phyloP scores from a whole-genome alignment of 768 basidiomycete species.

The Lactarius evosmus region DNA sequence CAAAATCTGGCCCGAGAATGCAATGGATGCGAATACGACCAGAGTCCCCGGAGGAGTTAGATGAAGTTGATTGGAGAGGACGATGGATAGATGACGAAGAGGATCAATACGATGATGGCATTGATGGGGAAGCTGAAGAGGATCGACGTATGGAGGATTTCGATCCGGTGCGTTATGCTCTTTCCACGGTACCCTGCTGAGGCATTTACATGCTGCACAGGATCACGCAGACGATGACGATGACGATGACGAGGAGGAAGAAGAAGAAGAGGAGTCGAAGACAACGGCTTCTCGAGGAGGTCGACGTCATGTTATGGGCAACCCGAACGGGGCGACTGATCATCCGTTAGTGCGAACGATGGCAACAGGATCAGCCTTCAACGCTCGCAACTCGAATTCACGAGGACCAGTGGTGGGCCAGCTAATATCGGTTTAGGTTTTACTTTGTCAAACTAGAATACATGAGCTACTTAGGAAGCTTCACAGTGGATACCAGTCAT shows the following conservation, averaged over 20 bases:
- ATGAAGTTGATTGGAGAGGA: constrained; percentile 87
- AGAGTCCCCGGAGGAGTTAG: constrained; percentile 72
- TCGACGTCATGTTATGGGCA: constrained; percentile 24
- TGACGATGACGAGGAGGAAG: constrained; percentile 52
- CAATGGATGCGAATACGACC: constrained; percentile 92
- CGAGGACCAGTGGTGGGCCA: constrained; percentile 21
- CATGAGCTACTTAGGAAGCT: constrained; percentile 12
- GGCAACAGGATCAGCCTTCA: constrained; percentile 17
- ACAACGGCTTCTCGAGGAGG: constrained; percentile 25
- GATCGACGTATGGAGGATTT: constrained; percentile 86
- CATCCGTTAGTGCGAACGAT: constrained; percentile 20
- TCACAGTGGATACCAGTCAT: constrained; percentile 22
- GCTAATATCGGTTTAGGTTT: constrained; percentile 22
- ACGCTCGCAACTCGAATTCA: constrained; percentile 6
- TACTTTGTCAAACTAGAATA: constrained; percentile 17
- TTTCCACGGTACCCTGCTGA: constrained; percentile 4
- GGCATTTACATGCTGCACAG: constrained; percentile 22
- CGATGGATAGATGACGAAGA: constrained; percentile 83
- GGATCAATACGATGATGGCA: constrained; percentile 58
- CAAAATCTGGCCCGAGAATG: constrained; percentile 95
- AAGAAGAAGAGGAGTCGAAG: constrained; percentile 43
- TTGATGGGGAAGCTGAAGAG: constrained; percentile 40
- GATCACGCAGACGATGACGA: constrained; percentile 46
- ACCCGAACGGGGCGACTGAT: constrained; percentile 12
- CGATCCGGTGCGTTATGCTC: constrained; percentile 57